phyloP scores from a whole-genome alignment of 148 eudicot genomes.

The Rhododendron ovatum region DNA sequence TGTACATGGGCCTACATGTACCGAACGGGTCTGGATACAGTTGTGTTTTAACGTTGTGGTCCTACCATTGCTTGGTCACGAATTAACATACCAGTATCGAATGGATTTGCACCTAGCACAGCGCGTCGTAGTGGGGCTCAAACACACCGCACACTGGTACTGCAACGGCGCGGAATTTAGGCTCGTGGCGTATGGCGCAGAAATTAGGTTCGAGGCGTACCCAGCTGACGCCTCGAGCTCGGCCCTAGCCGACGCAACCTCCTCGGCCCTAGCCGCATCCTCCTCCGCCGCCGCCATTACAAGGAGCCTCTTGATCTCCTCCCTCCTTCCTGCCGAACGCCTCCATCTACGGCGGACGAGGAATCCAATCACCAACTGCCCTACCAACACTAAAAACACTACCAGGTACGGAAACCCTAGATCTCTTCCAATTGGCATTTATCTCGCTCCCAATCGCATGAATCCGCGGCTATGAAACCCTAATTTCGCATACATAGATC shows the following conservation, averaged over 20 bases:
- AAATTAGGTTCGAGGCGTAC: neutral
- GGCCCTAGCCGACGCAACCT: slow-evolving; percentile 58
- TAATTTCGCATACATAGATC: slow-evolving; percentile 18
- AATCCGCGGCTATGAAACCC: slow-evolving; percentile 34
- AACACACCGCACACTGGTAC: slow-evolving; percentile 61
- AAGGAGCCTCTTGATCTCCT: slow-evolving; percentile 66
- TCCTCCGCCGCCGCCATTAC: slow-evolving; percentile 57
- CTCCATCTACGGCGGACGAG: slow-evolving; percentile 69
- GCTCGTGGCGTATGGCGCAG: neutral
- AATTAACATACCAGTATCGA: slow-evolving; percentile 58
- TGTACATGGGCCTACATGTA: too few relatives aligned
- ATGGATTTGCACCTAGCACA: slow-evolving; percentile 74
- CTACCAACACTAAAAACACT: slow-evolving; percentile 4
- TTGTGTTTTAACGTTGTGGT: too few relatives aligned
- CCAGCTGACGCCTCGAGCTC: slow-evolving; percentile 42
- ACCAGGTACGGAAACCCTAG: slow-evolving; percentile 58
- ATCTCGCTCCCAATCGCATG: slow-evolving; percentile 16
- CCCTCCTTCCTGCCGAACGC: slow-evolving; percentile 36
- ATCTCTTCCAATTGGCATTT: slow-evolving; percentile 63
- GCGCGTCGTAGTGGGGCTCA: slow-evolving; percentile 45
- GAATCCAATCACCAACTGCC: slow-evolving; percentile 25
- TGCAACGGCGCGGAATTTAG: slow-evolving; percentile 13
- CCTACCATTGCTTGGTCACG: neutral
- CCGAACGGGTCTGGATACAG: too few relatives aligned
- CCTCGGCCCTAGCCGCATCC: slow-evolving; percentile 48